phyloP scores from a whole-genome alignment of 2,329 filamentous ascomycete genomes.

The Aspergillus texensis region DNA sequence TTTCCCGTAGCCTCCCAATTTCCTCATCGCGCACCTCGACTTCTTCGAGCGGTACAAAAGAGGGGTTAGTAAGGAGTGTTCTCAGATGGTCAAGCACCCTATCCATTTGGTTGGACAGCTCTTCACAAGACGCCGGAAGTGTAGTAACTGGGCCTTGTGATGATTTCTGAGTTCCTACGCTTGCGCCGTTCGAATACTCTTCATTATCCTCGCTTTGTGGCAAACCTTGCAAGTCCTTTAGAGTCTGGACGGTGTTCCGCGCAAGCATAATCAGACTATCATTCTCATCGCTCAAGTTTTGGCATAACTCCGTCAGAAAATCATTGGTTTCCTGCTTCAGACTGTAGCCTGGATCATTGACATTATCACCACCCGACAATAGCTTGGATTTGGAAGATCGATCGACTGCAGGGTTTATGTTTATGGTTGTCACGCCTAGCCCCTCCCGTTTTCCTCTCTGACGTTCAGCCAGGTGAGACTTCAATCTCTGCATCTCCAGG shows the following conservation, averaged over 20 bases:
- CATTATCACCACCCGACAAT: constrained; percentile 40
- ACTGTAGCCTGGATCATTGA: constrained; percentile 64
- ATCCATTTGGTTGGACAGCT: constrained; percentile 72
- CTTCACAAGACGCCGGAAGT: constrained; percentile 66
- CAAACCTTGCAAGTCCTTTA: constrained; percentile 64
- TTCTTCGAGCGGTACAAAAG: constrained; percentile 93
- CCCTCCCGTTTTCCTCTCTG: constrained; percentile 60
- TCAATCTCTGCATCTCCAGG: constrained; percentile 82
- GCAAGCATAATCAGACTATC: constrained; percentile 76
- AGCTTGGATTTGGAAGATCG: constrained; percentile 32
- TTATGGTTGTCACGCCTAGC: constrained; percentile 53
- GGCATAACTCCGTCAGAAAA: constrained; percentile 82
- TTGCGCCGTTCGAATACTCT: constrained; percentile 34
- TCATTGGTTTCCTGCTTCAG: constrained; percentile 86
- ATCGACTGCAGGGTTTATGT: constrained; percentile 45
- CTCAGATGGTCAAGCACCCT: constrained; percentile 78
- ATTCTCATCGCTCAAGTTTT: constrained; percentile 87
- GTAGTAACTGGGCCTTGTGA: constrained; percentile 40
- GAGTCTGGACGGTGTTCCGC: constrained; percentile 68
- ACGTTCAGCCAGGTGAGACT: constrained; percentile 78
- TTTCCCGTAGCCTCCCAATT: constrained; percentile 77
- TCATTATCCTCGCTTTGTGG: constrained; percentile 29
- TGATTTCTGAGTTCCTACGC: constrained; percentile 24
- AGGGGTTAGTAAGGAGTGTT: constrained; percentile 87
- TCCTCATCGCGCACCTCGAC: constrained; percentile 91